Evolutionary conservation across 208 protist genomes (phyloP).

Genomic region (Wallacemonas sp.): DNA sequence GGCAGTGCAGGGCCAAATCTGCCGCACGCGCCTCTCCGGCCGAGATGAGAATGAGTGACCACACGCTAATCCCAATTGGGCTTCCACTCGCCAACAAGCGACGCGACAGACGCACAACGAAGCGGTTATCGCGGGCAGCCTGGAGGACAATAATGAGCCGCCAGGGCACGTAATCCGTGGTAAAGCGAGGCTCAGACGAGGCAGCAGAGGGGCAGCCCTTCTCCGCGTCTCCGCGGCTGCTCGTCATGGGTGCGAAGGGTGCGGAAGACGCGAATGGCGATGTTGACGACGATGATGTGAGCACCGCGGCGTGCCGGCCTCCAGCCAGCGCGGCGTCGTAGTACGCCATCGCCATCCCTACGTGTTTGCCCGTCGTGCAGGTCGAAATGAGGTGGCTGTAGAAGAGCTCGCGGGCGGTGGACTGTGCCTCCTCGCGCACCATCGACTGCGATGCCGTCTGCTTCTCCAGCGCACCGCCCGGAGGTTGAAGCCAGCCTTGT

Average conservation of each 20-base stretch:
- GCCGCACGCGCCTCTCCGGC: constrained; percentile 50
- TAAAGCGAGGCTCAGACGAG: not conserved
- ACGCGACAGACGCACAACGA: constrained; percentile 44
- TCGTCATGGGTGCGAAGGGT: too few relatives aligned
- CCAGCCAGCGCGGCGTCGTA: constrained; percentile 27
- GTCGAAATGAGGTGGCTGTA: constrained; percentile 66
- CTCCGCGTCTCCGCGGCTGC: constrained; percentile 47
- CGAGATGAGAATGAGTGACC: constrained; percentile 72
- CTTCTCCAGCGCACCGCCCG: too few relatives aligned
- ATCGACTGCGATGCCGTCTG: not conserved
- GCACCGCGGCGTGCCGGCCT: too few relatives aligned
- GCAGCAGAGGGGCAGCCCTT: constrained; percentile 38
- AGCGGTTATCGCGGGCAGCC: constrained; percentile 44
- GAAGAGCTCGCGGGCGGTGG: constrained; percentile 30
- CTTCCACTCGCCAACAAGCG: constrained; percentile 34
- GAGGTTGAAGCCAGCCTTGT: not conserved
- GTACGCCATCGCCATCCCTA: constrained; percentile 44
- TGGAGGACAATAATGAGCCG: constrained; percentile 65
- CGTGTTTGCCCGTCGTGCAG: constrained; percentile 54
- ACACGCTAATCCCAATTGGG: constrained; percentile 42
- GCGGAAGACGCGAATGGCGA: too few relatives aligned
- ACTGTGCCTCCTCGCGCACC: not conserved
- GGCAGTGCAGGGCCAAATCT: constrained; percentile 61
- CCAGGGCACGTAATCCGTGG: constrained; percentile 38
- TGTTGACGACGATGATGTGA: too few relatives aligned